Conservation (phyloP, 495 filamentous ascomycete genomes). For the Talaromyces thailandensis region DNA sequence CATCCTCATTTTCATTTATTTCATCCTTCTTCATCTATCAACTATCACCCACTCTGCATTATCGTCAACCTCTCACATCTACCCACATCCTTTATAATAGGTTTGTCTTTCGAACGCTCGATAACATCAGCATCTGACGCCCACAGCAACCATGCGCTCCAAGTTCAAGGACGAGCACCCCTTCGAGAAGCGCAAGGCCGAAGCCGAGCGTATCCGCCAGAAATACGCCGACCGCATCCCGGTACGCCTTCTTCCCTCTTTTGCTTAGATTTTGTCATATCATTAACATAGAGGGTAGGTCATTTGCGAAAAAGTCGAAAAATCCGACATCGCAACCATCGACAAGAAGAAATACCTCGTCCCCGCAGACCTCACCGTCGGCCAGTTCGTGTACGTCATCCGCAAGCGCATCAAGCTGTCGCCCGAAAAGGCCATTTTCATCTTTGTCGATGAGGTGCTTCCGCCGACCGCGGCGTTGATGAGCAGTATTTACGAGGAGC, state of each 20-base stretch:
- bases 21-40: not conserved
- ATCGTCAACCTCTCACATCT: not conserved
- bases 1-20: not conserved
- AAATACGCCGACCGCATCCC: constrained; percentile 99
- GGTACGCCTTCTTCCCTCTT: constrained; percentile 48
- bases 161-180: constrained; percentile 99
- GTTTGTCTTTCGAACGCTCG: not conserved
- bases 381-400: constrained; percentile 99
- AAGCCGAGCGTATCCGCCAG: constrained; percentile 97
- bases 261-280: too few relatives aligned
- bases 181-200: constrained; percentile 98
- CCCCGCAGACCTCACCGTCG: constrained; percentile 93
- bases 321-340: constrained; percentile 98
- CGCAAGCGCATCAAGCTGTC: constrained; percentile 99
- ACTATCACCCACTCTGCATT: not conserved
- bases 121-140: not conserved
- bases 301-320: constrained; percentile 99
- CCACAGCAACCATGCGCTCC: constrained; percentile 64
- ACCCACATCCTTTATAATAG: not conserved
- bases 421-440: constrained; percentile 99
- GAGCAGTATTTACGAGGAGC: constrained; percentile 99
- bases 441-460: constrained; percentile 98
- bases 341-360: constrained; percentile 99
- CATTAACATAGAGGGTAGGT: too few relatives aligned
- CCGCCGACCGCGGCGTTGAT: constrained; percentile 96